phyloP scores from a whole-genome alignment of 1,284 basidiomycete genomes.

The Pseudomicrostroma phylloplanum region DNA sequence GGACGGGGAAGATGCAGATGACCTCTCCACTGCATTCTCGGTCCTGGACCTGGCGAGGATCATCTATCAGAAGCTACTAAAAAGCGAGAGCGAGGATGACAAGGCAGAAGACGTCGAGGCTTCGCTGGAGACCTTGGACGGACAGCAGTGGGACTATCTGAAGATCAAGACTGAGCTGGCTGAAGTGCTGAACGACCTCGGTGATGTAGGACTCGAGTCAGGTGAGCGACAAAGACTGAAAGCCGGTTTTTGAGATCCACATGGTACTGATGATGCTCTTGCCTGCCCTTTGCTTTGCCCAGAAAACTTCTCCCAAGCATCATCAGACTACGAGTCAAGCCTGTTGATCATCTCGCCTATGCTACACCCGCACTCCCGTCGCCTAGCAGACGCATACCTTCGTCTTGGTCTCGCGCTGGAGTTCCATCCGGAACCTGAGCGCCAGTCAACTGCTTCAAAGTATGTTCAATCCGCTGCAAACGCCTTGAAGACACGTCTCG shows the following conservation, averaged over 20 bases:
- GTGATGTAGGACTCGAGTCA: conserved; percentile 45
- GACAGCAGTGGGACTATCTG: conserved; percentile 23
- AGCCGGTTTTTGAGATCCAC: neutral
- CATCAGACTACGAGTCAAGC: conserved; percentile 35
- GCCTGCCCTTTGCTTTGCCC: neutral
- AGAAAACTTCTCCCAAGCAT: conserved; percentile 48
- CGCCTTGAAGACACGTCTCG: conserved; percentile 26
- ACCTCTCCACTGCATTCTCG: conserved; percentile 40
- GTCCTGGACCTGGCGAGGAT: conserved; percentile 44
- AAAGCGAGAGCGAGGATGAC: neutral
- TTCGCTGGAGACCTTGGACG: conserved; percentile 30
- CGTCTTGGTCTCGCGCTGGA: conserved; percentile 47
- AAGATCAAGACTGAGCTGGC: conserved; percentile 37
- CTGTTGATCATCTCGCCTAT: conserved; percentile 33
- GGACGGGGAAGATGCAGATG: conserved; percentile 39
- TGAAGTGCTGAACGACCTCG: conserved; percentile 47
- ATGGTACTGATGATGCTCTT: neutral
- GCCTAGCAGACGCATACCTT: conserved; percentile 45
- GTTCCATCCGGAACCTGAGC: conserved; percentile 37
- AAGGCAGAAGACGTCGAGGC: neutral
- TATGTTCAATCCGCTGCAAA: conserved; percentile 34
- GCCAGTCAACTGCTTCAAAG: conserved; percentile 25
- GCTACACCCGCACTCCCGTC: conserved; percentile 37
- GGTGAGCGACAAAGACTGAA: conserved; percentile 15
- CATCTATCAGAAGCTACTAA: conserved; percentile 36